Percentiles rank a stretch among this genome's conserved stretches.
Conservation (phyloP, 1,284 basidiomycete genomes). For the Naganishia liquefaciens region DNA sequence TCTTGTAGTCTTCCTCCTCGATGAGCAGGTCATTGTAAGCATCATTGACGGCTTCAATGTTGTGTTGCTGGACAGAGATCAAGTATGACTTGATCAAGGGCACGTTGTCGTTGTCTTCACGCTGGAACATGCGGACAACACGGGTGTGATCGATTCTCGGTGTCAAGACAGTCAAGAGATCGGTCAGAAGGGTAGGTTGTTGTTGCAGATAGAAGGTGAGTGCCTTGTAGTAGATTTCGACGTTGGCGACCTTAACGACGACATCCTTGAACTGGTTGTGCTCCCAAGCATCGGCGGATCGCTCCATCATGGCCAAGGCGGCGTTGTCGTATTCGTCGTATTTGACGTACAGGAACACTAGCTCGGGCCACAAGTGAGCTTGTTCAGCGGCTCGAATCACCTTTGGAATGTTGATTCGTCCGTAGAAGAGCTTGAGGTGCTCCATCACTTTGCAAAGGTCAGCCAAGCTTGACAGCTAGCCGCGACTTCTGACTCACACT, state of each 20-base stretch:
- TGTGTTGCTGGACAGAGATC: conserved; percentile 95
- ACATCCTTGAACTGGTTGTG: conserved; percentile 99
- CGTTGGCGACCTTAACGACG: conserved; percentile 90
- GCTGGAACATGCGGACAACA: conserved; percentile 88
- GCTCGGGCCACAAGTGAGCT: conserved; percentile 98
- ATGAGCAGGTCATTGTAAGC: conserved; percentile 96
- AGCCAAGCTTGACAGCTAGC: background rate
- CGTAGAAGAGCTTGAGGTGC: conserved; percentile 95
- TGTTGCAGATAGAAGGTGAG: conserved; percentile 87
- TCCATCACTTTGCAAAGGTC: conserved; percentile 76
- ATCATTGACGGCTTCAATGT: conserved; percentile 95
- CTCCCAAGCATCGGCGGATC: conserved; percentile 95
- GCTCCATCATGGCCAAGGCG: conserved; percentile 85
- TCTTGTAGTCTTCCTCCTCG: conserved; percentile 98
- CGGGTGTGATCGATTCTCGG: conserved; percentile 91
- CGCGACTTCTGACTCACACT: conserved; percentile 61
- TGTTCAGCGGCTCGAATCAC: conserved; percentile 93
- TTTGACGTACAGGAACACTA: conserved; percentile 97
- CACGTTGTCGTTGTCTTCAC: conserved; percentile 86
- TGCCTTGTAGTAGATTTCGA: conserved; percentile 81
- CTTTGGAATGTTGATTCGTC: conserved; percentile 86
- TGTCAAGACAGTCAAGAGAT: conserved; percentile 87
- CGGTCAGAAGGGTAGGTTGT: conserved; percentile 88
- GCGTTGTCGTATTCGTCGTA: conserved; percentile 75
- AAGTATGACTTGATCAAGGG: conserved; percentile 94